Evolutionary conservation across 139 green algal genomes (phyloP), one percentile per base, ranked within the genome.

Genomic region (Tetraselmis chui): DNA sequence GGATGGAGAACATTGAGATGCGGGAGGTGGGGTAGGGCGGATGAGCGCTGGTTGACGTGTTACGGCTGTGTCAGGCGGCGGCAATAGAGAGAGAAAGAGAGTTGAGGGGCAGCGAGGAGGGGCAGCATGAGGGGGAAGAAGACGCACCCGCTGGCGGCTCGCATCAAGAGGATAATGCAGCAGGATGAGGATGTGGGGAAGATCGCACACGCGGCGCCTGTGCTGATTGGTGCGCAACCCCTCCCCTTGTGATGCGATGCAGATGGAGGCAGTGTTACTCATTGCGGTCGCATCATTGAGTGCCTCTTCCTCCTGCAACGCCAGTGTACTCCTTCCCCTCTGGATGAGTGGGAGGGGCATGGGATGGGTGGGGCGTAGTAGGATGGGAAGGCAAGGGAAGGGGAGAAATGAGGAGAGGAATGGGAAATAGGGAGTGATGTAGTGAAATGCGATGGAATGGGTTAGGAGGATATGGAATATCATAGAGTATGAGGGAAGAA

Each of bases 131-230:
- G 85, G 83, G 83, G 82, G 2, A 87, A 86, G 28, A 90, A 89
- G 80, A 30, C 82, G 75, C 85, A 90, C 82, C 87, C 89, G 11
- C 83, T 95, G 28, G 89, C 93, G 11, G 86, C 91, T 0, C 87
- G 93, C 31, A 97, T 98, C 32, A 98, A 98, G 85, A 89, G 91
- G 31, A 92, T 98, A 76, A 98, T 98, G 95, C 95, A 98, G 82
- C 91, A 89, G 23, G 95, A 98, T 81, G 94, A 98, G 25, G 95
- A 98, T 23, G 95, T 98, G 28, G 95, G 95, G 32, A 98, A 98
- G 84, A 97, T 98, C 32, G 91, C 94, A 2, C 90, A 95, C 31
- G 92, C 94, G 0, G 95, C 93, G 0, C 95, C 95, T 1, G 86
- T 97, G 0, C 77, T 98, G 1, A 94, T 98, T 27, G 92, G 95